Evolutionary conservation across 257 asterid genomes (phyloP).

Genomic region (Solanum bulbocastanum): DNA sequence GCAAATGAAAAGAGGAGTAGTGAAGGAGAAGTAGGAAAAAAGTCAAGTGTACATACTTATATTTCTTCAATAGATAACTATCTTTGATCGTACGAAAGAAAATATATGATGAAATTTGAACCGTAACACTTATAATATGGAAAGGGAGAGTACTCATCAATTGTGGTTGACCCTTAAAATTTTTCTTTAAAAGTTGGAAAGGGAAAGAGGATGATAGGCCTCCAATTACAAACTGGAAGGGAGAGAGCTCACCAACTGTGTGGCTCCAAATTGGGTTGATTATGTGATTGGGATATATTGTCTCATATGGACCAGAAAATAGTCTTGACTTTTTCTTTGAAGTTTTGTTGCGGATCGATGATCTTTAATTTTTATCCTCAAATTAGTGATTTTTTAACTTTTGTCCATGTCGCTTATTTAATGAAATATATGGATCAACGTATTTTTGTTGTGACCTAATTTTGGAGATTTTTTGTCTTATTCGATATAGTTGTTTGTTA

Average conservation of each 20-base stretch:
- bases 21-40: neutral
- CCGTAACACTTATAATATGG: neutral
- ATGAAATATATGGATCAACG: neutral
- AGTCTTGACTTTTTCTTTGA: neutral
- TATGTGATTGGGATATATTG: neutral
- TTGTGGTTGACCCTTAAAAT: neutral
- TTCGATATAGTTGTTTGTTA: no score
- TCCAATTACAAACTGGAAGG: neutral
- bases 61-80: neutral
- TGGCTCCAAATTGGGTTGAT: neutral
- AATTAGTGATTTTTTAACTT: no score
- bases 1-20: neutral
- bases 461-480: neutral
- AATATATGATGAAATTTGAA: neutral
- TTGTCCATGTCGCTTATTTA: no score
- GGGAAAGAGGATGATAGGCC: neutral
- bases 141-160: neutral
- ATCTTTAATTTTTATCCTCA: neutral
- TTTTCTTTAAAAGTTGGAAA: neutral
- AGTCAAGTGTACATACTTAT: no score
- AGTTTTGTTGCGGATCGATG: accelerated
- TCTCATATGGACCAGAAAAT: neutral
- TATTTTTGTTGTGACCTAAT: neutral
- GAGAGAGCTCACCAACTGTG: neutral
- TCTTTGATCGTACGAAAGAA: no score